These are phyloP conservation scores for Beta lomatogona DNA, from an alignment of 179 eudicot species.

Conservation along the genomic window DNA sequence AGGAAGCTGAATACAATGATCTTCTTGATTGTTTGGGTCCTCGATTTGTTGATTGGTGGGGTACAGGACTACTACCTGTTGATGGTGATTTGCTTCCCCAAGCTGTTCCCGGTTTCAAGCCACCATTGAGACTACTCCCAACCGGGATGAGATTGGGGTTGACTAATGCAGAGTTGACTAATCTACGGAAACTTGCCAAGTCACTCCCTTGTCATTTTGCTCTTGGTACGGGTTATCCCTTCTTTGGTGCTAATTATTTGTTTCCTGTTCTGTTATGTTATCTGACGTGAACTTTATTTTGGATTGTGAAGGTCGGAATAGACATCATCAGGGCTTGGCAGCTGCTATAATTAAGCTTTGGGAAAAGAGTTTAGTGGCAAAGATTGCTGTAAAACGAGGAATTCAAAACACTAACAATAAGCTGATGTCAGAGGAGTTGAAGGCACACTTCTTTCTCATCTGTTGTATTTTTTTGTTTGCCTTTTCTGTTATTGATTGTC, in stretches of 20 bases:
- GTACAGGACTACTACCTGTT: constrained; percentile 89
- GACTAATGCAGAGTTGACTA: constrained; percentile 86
- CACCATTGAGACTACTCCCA: constrained; percentile 94
- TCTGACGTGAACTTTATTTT: constrained; percentile 23
- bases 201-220: constrained; percentile 99
- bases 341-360: constrained; percentile 86
- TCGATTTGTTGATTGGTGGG: constrained; percentile 99
- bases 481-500: neutral
- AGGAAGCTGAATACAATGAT: constrained; percentile 69
- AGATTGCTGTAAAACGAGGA: constrained; percentile 98
- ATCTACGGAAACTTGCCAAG: constrained; percentile 78
- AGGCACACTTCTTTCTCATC: constrained; percentile 46
- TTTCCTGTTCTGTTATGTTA: constrained; percentile 2
- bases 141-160: constrained; percentile 78
- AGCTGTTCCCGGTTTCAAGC: constrained; percentile 71
- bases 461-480: neutral
- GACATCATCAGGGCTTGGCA: constrained; percentile 98
- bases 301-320: constrained; percentile 74
- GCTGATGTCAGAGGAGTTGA: constrained; percentile 91
- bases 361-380: constrained; percentile 94
- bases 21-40: constrained; percentile 90
- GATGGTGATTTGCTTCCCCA: constrained; percentile 97
- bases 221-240: constrained; percentile 57
- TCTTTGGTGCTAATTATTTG: constrained; percentile 16
- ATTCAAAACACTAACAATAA: constrained; percentile 95